Evolutionary conservation across 2,329 filamentous ascomycete species (phyloP).

Genomic region (Aspergillus arachidicola): DNA sequence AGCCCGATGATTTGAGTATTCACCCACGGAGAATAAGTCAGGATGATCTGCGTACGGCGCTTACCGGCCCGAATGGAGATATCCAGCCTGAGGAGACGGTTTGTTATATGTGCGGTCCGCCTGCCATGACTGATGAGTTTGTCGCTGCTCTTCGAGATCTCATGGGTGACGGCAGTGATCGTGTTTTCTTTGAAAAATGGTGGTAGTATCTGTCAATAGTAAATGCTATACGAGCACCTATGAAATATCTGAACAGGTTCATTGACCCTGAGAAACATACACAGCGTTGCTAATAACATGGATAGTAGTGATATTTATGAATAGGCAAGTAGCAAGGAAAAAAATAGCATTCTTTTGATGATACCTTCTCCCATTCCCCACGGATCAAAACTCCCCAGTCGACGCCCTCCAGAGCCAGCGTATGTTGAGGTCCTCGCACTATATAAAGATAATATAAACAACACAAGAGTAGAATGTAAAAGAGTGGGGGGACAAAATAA

Average conservation of each 20-base stretch:
- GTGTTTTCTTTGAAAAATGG: conserved; percentile 65
- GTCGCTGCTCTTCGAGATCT: conserved; percentile 46
- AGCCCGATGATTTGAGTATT: conserved; percentile 29
- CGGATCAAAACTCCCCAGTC: background rate
- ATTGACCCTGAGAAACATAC: background rate
- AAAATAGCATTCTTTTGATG: conserved; percentile 1
- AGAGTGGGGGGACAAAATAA: background rate
- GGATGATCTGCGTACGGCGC: conserved; percentile 38
- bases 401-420: background rate
- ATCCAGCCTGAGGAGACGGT: conserved; percentile 44
- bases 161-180: conserved; percentile 49
- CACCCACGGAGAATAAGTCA: conserved; percentile 37
- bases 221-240: background rate
- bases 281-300: background rate
- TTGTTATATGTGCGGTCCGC: conserved; percentile 70
- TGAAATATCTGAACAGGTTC: background rate
- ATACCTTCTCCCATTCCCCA: background rate
- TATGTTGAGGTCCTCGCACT: background rate
- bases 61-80: conserved; percentile 33
- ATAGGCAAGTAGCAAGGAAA: background rate
- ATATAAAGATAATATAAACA: background rate
- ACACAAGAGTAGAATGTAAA: background rate
- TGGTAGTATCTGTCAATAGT: conserved; percentile 50
- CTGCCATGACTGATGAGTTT: conserved; percentile 69
- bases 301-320: conserved; percentile 52